phyloP scores from a whole-genome alignment of 2,329 filamentous ascomycete species.

The Colletotrichum viniferum region DNA sequence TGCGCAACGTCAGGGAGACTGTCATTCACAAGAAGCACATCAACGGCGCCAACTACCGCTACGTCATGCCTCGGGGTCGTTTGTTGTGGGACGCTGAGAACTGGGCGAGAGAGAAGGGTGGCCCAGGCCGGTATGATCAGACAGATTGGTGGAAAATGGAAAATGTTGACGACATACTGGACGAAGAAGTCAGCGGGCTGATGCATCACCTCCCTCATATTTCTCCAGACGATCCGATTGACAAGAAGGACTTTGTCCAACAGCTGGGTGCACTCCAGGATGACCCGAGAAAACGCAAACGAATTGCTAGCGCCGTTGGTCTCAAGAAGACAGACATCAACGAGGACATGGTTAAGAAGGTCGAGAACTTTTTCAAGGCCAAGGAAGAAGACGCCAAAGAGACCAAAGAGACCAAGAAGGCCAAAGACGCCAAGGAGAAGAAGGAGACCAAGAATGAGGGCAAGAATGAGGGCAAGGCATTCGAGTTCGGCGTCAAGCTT shows the following conservation, averaged over 20 bases:
- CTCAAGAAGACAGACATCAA: not conserved
- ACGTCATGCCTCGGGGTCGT: not conserved
- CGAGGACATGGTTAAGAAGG: not conserved
- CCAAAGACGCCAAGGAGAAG: not conserved
- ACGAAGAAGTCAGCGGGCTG: not conserved
- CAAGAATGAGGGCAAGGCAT: not conserved
- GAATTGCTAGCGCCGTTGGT: not conserved
- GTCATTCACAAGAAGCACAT: not conserved
- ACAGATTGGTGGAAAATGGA: slow-evolving; percentile 1
- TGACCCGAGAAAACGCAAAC: not conserved
- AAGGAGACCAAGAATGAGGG: not conserved
- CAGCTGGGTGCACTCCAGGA: not conserved
- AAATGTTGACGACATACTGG: not conserved
- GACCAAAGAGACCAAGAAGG: not conserved
- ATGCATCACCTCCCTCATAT: not conserved
- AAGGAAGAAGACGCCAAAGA: not conserved
- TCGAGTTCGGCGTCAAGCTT: slow-evolving; percentile 24
- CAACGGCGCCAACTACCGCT: not conserved
- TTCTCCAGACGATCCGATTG: not conserved
- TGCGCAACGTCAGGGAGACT: not conserved
- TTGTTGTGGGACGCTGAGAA: not conserved
- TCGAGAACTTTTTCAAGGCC: not conserved
- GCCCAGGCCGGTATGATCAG: not conserved
- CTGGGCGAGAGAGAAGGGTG: not conserved
- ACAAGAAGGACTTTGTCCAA: not conserved